Conservation (phyloP, 2,329 filamentous ascomycete species). For the Bipolaris oryzae region DNA sequence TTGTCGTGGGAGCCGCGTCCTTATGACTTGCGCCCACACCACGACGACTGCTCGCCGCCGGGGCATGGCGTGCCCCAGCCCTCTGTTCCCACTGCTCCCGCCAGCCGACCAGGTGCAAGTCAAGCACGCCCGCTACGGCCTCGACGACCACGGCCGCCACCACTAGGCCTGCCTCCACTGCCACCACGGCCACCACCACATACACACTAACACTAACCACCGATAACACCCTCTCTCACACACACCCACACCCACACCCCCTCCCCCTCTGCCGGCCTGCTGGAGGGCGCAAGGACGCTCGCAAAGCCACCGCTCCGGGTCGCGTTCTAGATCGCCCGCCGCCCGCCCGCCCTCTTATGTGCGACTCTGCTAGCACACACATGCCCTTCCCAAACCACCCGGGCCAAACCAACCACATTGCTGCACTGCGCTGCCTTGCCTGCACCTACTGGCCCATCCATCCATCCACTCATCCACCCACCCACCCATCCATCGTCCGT, state of each 20-base stretch:
- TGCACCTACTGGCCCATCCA: neutral
- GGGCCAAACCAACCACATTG: conserved; percentile 34
- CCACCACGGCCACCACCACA: neutral
- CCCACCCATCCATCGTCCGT: neutral
- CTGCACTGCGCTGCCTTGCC: conserved; percentile 13
- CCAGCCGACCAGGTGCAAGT: no score
- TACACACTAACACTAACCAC: neutral
- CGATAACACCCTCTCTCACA: conserved; percentile 20
- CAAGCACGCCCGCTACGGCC: no score
- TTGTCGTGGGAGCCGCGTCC: neutral
- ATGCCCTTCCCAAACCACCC: conserved; percentile 1
- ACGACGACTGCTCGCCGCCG: no score
- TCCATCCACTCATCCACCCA: neutral
- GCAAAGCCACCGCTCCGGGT: conserved; percentile 35
- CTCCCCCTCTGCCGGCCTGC: conserved; percentile 4
- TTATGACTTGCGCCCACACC: neutral
- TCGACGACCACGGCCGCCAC: neutral
- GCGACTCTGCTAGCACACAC: conserved; percentile 28
- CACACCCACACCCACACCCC: conserved; percentile 8
- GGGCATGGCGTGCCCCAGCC: neutral
- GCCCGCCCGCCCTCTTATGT: conserved; percentile 34
- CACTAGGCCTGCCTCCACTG: neutral
- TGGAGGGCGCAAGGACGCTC: conserved; percentile 18
- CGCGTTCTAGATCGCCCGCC: conserved; percentile 43
- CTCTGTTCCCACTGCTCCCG: no score